These are phyloP conservation scores for Stylosanthes scabra DNA, from an alignment of 331 rosid species.

Conservation along the genomic window DNA sequence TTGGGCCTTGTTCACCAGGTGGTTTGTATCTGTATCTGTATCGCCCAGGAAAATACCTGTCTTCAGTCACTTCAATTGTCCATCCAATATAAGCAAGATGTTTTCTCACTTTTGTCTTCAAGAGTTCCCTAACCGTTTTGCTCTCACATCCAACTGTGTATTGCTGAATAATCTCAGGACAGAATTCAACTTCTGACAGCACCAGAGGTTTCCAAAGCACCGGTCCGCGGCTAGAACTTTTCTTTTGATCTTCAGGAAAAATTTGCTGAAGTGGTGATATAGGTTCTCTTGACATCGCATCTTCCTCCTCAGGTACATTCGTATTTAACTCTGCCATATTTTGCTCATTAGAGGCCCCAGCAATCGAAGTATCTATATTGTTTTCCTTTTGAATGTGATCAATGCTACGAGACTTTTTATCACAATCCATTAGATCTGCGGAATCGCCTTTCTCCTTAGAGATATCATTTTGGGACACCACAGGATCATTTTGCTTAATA, in stretches of 20 bases:
- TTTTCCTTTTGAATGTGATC: slow-evolving; percentile 31
- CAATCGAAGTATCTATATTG: slow-evolving; percentile 32
- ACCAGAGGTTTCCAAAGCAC: slow-evolving; percentile 46
- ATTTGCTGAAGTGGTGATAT: slow-evolving; percentile 22
- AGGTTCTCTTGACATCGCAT: slow-evolving; percentile 24
- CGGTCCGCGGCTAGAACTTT: slow-evolving; percentile 25
- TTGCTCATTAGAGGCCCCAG: slow-evolving; percentile 17
- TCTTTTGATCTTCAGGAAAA: slow-evolving; percentile 34
- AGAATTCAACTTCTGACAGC: slow-evolving; percentile 45
- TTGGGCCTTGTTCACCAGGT: slow-evolving; percentile 46
- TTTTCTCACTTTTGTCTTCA: slow-evolving; percentile 42
- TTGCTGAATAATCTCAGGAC: slow-evolving; percentile 50
- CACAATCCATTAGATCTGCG: slow-evolving; percentile 14
- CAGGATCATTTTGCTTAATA: slow-evolving; percentile 26
- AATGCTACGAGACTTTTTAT: slow-evolving; percentile 33
- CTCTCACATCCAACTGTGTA: slow-evolving; percentile 36
- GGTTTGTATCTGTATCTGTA: slow-evolving; percentile 52
- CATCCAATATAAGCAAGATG: slow-evolving; percentile 79
- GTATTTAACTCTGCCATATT: not conserved
- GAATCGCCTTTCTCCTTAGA: slow-evolving; percentile 34
- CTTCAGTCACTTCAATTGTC: slow-evolving; percentile 55
- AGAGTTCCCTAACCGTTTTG: slow-evolving; percentile 24
- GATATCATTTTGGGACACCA: too few relatives aligned
- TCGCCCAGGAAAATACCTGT: not conserved
- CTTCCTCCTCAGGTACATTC: slow-evolving; percentile 32